These are phyloP conservation scores for Penicillium sp. DNA, from an alignment of 2,329 filamentous ascomycete species.

Conservation along the genomic window DNA sequence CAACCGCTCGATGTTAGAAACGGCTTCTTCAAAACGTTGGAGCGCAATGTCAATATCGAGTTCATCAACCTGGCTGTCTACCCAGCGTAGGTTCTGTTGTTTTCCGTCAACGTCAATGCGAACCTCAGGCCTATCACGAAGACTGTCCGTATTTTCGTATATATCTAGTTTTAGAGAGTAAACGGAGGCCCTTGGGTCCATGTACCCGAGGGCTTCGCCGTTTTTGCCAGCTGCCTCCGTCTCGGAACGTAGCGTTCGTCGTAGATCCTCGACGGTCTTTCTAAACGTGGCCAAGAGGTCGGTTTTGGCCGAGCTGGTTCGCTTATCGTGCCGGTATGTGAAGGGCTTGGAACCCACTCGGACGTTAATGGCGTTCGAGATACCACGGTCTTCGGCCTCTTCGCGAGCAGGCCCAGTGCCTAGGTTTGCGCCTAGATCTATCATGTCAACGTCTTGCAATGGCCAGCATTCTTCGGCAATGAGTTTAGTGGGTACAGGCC, in stretches of 20 bases:
- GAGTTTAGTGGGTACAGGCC: conserved; percentile 67
- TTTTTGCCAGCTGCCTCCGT: conserved; percentile 85
- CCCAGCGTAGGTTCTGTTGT: conserved; percentile 93
- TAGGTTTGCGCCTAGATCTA: conserved; percentile 72
- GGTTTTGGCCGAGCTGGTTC: conserved; percentile 77
- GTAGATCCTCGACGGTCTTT: conserved; percentile 89
- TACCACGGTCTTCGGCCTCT: conserved; percentile 60
- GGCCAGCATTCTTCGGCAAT: conserved; percentile 96
- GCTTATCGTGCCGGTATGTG: conserved; percentile 88
- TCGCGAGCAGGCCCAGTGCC: conserved; percentile 43
- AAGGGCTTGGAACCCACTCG: conserved; percentile 89
- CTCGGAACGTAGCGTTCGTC: conserved; percentile 82
- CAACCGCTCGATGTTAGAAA: conserved; percentile 82
- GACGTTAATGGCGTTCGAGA: conserved; percentile 87
- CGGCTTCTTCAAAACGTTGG: conserved; percentile 84
- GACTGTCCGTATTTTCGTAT: conserved; percentile 76
- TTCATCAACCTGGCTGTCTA: conserved; percentile 93
- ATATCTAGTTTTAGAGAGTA: conserved; percentile 76
- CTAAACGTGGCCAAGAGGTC: conserved; percentile 85
- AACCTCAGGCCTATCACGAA: conserved; percentile 73
- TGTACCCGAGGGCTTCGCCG: conserved; percentile 83
- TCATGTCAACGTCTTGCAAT: conserved; percentile 87
- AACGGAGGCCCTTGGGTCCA: conserved; percentile 77
- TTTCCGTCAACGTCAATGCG: conserved; percentile 96
- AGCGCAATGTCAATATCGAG: conserved; percentile 95